These are phyloP conservation scores for Dendrocalamus latiflorus DNA, from an alignment of 202 grass and related monocot species.

Conservation along the genomic window DNA sequence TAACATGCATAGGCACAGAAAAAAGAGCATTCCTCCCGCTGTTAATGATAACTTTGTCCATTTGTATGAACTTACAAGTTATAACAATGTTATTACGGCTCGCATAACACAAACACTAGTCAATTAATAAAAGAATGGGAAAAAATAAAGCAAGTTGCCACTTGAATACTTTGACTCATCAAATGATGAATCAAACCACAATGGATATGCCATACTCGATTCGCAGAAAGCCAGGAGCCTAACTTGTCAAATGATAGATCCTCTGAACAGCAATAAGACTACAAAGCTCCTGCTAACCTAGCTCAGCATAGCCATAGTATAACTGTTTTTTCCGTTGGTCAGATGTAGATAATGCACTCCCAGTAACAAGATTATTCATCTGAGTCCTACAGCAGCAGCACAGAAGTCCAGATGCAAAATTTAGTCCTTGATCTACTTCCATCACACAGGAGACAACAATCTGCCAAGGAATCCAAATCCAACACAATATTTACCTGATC, in stretches of 20 bases:
- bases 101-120: conserved; percentile 5
- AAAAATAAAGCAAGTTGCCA: conserved; percentile 9
- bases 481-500: background rate
- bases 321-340: background rate
- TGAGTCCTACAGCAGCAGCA: background rate
- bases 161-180: background rate
- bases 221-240: background rate
- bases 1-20: background rate
- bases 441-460: background rate
- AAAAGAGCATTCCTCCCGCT: background rate
- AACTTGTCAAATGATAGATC: background rate
- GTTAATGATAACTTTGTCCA: background rate
- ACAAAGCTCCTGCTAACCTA: background rate
- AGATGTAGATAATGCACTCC: background rate
- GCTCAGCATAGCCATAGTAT: background rate
- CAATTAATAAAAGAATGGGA: conserved; percentile 9
- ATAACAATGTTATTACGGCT: conserved; percentile 20
- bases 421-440: background rate
- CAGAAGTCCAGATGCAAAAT: too few relatives aligned
- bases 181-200: background rate
- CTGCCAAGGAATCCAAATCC: conserved; percentile 2
- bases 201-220: background rate
- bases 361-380: background rate
- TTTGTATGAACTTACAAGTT: conserved; percentile 26
- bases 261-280: background rate